phyloP scores from a whole-genome alignment of 1,139 yeast genomes.

The Nematodospora anomalae region DNA sequence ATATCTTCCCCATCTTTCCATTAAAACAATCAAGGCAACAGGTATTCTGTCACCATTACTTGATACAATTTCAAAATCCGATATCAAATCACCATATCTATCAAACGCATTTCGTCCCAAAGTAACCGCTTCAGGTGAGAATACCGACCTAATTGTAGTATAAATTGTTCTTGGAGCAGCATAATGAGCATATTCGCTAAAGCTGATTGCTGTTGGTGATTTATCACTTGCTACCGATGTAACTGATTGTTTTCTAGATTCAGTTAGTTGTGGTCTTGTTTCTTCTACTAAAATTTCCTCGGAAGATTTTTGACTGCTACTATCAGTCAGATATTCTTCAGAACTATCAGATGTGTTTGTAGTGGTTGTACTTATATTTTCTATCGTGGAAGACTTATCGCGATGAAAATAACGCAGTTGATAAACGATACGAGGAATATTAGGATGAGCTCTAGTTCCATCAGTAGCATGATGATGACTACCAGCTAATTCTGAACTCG shows the following conservation, averaged over 20 bases:
- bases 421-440: slow-evolving; percentile 10
- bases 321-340: slow-evolving; percentile 19
- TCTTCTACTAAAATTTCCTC: slow-evolving; percentile 4
- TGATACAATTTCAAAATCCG: slow-evolving; percentile 71
- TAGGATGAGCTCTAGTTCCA: slow-evolving; percentile 22
- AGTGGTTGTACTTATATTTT: not conserved
- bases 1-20: slow-evolving; percentile 75
- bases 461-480: slow-evolving; percentile 23
- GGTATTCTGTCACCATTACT: slow-evolving; percentile 66
- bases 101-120: slow-evolving; percentile 74
- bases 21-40: slow-evolving; percentile 56
- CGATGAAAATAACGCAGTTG: not conserved
- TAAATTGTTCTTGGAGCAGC: slow-evolving; percentile 69
- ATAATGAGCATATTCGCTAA: slow-evolving; percentile 73
- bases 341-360: slow-evolving; percentile 4
- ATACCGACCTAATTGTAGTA: slow-evolving; percentile 64
- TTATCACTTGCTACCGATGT: slow-evolving; percentile 15
- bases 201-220: slow-evolving; percentile 36
- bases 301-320: slow-evolving; percentile 14
- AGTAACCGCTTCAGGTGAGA: slow-evolving; percentile 75
- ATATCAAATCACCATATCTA: slow-evolving; percentile 58
- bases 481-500: slow-evolving; percentile 43
- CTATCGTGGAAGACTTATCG: no score
- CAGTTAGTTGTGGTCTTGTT: slow-evolving; percentile 9
- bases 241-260: slow-evolving; percentile 10